phyloP scores from a whole-genome alignment of 805 yeast genomes.

The Ogataea allantospora region DNA sequence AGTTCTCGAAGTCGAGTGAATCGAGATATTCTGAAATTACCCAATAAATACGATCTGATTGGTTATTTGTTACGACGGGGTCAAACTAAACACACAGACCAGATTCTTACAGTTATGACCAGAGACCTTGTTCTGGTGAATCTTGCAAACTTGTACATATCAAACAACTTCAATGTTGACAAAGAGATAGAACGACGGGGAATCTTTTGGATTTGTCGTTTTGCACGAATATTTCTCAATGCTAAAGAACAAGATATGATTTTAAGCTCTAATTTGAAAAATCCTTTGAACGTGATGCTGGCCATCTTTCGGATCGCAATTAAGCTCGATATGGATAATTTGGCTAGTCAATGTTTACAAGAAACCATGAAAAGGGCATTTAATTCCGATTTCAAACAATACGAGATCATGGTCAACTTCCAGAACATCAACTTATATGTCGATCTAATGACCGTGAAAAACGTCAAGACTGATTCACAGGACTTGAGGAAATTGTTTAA shows the following conservation, averaged over 20 bases:
- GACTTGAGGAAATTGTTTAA: constrained; percentile 11
- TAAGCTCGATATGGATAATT: neutral
- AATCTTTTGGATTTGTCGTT: neutral
- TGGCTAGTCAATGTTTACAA: constrained; percentile 3
- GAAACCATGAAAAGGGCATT: constrained; percentile 3
- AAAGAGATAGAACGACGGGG: neutral
- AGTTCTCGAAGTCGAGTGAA: neutral
- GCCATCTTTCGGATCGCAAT: constrained; percentile 10
- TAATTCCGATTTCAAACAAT: neutral
- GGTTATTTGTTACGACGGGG: constrained; percentile 12
- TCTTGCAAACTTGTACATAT: constrained; percentile 10
- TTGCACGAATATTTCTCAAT: neutral
- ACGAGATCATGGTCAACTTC: constrained; percentile 2
- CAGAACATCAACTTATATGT: constrained; percentile 12
- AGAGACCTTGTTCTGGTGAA: constrained; percentile 4
- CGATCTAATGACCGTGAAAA: constrained; percentile 14
- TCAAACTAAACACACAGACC: constrained; percentile 2
- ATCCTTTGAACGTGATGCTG: constrained; percentile 4
- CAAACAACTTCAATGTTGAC: neutral
- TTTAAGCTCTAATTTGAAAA: constrained; percentile 1
- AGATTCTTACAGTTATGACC: constrained; percentile 8
- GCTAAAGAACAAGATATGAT: neutral
- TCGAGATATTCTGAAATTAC: constrained; percentile 6
- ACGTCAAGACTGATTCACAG: constrained; percentile 9
- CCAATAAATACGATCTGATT: constrained; percentile 16